A percentile compares a stretch with the other conserved stretches of the same genome.
Evolutionary conservation across 2,329 filamentous ascomycete genomes (phyloP).

Genomic region (Fusarium austroafricanum): DNA sequence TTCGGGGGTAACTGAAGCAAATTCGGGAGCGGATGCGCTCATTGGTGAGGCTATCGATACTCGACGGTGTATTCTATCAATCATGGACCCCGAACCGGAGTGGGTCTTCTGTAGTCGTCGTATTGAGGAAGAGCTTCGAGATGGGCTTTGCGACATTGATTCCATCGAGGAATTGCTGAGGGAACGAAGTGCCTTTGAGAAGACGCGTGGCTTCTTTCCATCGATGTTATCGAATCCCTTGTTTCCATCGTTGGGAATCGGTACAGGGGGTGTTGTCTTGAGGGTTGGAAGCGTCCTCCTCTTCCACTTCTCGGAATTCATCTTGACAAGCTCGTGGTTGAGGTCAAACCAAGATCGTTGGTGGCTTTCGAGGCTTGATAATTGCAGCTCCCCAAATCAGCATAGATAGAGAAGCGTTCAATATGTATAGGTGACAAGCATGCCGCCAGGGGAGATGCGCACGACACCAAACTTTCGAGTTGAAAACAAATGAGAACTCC

Average conservation of each 20-base stretch:
- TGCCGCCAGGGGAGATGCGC: slow-evolving; percentile 29
- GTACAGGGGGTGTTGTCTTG: slow-evolving; percentile 40
- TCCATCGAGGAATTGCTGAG: slow-evolving; percentile 57
- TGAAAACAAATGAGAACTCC: slow-evolving; percentile 28
- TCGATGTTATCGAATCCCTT: slow-evolving; percentile 45
- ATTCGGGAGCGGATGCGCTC: slow-evolving; percentile 48
- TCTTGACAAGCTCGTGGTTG: slow-evolving; percentile 27
- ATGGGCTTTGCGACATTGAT: slow-evolving; percentile 50
- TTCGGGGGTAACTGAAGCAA: slow-evolving; percentile 47
- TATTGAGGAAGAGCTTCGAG: slow-evolving; percentile 49
- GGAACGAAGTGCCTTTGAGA: slow-evolving; percentile 54
- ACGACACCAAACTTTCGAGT: slow-evolving; percentile 21
- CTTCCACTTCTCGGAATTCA: slow-evolving; percentile 52
- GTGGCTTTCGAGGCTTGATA: slow-evolving; percentile 9
- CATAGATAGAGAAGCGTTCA: slow-evolving; percentile 16
- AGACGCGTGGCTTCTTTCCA: slow-evolving; percentile 51
- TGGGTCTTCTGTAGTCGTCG: slow-evolving; percentile 54
- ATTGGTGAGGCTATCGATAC: slow-evolving; percentile 53
- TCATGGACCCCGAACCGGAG: slow-evolving; percentile 55
- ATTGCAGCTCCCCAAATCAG: slow-evolving; percentile 12
- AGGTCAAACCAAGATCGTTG: neutral
- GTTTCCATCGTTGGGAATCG: slow-evolving; percentile 33
- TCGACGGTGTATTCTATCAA: slow-evolving; percentile 56
- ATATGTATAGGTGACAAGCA: slow-evolving; percentile 33
- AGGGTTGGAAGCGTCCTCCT: slow-evolving; percentile 50